phyloP scores from a whole-genome alignment of 2,329 filamentous ascomycete genomes.

The Aschersonia sp. region DNA sequence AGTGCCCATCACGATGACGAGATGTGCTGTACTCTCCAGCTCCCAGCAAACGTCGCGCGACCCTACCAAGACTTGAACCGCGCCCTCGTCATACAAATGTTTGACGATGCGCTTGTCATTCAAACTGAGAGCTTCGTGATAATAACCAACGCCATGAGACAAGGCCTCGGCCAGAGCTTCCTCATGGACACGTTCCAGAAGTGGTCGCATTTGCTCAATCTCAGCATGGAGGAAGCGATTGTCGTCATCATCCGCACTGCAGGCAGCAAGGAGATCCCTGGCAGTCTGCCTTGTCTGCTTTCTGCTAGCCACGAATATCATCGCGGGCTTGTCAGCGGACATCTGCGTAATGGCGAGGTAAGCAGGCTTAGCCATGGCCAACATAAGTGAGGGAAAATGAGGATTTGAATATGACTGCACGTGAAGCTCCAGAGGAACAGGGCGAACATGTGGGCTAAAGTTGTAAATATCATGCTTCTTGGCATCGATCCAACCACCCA shows the following conservation, averaged over 20 bases:
- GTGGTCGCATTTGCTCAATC: conserved; percentile 63
- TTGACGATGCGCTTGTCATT: conserved; percentile 91
- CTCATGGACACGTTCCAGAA: conserved; percentile 75
- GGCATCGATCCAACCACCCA: conserved; percentile 96
- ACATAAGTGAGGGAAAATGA: conserved; percentile 95
- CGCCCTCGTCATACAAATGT: conserved; percentile 78
- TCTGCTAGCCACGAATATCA: conserved; percentile 83
- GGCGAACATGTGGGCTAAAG: conserved; percentile 84
- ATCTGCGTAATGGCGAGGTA: conserved; percentile 81
- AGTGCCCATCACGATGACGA: conserved; percentile 94
- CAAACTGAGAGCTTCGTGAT: conserved; percentile 79
- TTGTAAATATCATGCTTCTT: conserved; percentile 98
- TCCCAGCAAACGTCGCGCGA: conserved; percentile 93
- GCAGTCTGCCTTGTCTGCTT: conserved; percentile 87
- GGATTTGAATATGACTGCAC: conserved; percentile 92
- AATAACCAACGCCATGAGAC: conserved; percentile 90
- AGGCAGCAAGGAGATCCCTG: conserved; percentile 75
- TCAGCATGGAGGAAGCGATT: conserved; percentile 86
- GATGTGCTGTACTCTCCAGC: conserved; percentile 70
- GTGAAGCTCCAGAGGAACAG: conserved; percentile 81
- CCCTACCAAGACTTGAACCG: conserved; percentile 67
- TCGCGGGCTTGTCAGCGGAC: conserved; percentile 74
- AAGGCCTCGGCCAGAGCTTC: conserved; percentile 76
- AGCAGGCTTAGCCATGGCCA: conserved; percentile 92
- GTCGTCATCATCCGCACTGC: conserved; percentile 77